Conservation (phyloP, 2,329 filamentous ascomycete species). For the Huntiella bhutanensis region DNA sequence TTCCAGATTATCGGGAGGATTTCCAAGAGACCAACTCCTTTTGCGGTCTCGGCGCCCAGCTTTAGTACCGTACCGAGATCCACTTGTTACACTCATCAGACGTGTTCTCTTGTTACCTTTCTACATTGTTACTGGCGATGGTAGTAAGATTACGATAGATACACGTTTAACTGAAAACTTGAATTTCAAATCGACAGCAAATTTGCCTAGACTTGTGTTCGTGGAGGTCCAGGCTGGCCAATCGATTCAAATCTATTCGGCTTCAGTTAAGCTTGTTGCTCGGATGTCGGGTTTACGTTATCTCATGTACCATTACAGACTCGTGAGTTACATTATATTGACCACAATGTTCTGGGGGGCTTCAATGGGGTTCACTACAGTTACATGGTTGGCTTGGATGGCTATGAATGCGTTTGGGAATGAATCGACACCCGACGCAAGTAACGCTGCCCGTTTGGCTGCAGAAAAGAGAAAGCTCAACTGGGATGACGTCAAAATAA, state of each 20-base stretch:
- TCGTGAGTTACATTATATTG: slow-evolving; percentile 50
- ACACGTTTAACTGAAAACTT: slow-evolving; percentile 58
- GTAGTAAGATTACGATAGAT: slow-evolving; percentile 6
- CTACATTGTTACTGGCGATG: slow-evolving; percentile 34
- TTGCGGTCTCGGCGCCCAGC: slow-evolving; percentile 53
- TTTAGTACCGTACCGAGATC: slow-evolving; percentile 62
- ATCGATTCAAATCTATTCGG: slow-evolving; percentile 58
- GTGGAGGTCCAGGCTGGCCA: slow-evolving; percentile 51
- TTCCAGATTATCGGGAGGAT: not conserved
- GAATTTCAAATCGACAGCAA: slow-evolving; percentile 32
- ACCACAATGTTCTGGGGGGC: slow-evolving; percentile 57
- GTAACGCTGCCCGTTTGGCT: no score
- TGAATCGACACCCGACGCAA: no score
- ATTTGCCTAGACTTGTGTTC: slow-evolving; percentile 27
- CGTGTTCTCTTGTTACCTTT: slow-evolving; percentile 46
- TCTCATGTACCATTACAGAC: slow-evolving; percentile 70
- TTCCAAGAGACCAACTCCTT: slow-evolving; percentile 21
- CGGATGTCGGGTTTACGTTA: slow-evolving; percentile 59
- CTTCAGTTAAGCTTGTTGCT: slow-evolving; percentile 50
- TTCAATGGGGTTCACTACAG: slow-evolving; percentile 47
- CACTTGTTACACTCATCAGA: slow-evolving; percentile 41
- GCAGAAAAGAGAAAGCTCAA: no score
- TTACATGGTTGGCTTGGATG: slow-evolving; percentile 42
- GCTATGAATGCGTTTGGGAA: not conserved
- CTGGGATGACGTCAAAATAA: no score